Base-by-base conservation (phyloP, 192 early-diverging fungal species). In the Radiomyces spectabilis region DNA sequence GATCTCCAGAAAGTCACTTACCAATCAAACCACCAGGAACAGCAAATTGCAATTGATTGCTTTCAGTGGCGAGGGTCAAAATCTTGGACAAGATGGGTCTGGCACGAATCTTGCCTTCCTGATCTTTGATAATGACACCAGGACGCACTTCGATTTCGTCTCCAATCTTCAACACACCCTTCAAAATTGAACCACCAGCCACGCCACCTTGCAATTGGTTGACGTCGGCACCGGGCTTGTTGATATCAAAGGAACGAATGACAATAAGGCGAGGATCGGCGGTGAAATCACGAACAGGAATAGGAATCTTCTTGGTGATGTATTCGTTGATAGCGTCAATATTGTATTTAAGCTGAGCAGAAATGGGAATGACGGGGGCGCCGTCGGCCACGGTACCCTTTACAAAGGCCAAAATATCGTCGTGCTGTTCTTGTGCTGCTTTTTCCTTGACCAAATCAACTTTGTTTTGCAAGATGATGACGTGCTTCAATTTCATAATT, bases 11-110 rank as follows among this genome's bases (percentile, higher is more conserved):
- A n/a, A n/a, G n/a, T 7, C 27, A 35, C 38, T 41, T 51, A 78
- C 91, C 93, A 65, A 99, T 99, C 39, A 99, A 81, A 52, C 97
- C 97, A 53, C 97, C 97, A n/a, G 97, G 94, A 51, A 99, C 95
- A 27, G 97, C 97, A 76, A 96, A 99, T 76, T 95, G 78, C 19
- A 99, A 75, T 49, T 84, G 73, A 70, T 99, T 99, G 35, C 65
- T 57, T 70, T 99, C 95, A 25, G 97, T 86, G 57, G 85, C 76
- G 22, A 99, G 80, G 7, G 89, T 76, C 19, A 97, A 68, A 51
- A 99, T 93, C 40, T 85, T 78, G 26, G 93, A 93, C 54, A 91
- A 87, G 51, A 97, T 92, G 13, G 94, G 89, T 38, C 83, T 67
- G 72, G 89, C 91, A 40, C 74, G 73, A 57, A 93, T 81, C 64